Evolutionary conservation across 371 early-diverging fungal genomes (phyloP).

Genomic region (Syncephalastrum sp.): DNA sequence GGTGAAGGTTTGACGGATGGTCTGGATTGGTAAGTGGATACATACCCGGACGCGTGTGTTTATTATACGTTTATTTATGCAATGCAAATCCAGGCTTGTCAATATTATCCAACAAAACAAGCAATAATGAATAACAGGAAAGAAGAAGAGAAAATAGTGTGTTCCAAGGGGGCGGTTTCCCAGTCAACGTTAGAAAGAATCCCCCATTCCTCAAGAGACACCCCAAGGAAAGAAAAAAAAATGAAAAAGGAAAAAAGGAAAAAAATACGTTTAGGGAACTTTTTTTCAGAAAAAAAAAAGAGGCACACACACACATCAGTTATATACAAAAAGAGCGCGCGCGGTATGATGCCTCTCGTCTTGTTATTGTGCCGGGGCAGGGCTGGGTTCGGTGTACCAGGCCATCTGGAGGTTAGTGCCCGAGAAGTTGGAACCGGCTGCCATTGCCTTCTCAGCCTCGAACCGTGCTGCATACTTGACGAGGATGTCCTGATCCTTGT

Average conservation of each 20-base stretch:
- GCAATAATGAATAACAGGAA: constrained; percentile 19
- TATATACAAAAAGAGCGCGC: constrained; percentile 1
- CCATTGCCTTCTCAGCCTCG: constrained; percentile 44
- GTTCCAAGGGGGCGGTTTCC: too few species aligned
- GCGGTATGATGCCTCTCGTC: constrained; percentile 2
- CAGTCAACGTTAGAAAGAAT: too few species aligned
- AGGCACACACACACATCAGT: too few species aligned
- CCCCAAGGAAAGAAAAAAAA: too few species aligned
- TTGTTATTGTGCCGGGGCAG: background rate
- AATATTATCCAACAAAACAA: constrained; percentile 53
- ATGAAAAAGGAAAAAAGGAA: too few species aligned
- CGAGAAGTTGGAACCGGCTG: constrained; percentile 10
- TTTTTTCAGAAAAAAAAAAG: too few species aligned
- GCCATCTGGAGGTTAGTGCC: constrained; percentile 12
- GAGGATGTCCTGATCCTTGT: constrained; percentile 20
- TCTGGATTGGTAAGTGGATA: constrained; percentile 66
- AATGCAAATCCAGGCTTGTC: constrained; percentile 32
- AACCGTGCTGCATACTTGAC: constrained; percentile 40
- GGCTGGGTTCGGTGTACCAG: constrained; percentile 14
- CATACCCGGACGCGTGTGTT: constrained; percentile 1
- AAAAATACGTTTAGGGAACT: too few species aligned
- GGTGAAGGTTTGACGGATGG: constrained; percentile 97
- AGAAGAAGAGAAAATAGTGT: too few species aligned
- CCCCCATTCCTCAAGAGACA: too few species aligned
- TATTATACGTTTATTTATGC: background rate